These are phyloP conservation scores for Crithidia acanthocephali DNA, from an alignment of 208 protist genomes.

Conservation along the genomic window DNA sequence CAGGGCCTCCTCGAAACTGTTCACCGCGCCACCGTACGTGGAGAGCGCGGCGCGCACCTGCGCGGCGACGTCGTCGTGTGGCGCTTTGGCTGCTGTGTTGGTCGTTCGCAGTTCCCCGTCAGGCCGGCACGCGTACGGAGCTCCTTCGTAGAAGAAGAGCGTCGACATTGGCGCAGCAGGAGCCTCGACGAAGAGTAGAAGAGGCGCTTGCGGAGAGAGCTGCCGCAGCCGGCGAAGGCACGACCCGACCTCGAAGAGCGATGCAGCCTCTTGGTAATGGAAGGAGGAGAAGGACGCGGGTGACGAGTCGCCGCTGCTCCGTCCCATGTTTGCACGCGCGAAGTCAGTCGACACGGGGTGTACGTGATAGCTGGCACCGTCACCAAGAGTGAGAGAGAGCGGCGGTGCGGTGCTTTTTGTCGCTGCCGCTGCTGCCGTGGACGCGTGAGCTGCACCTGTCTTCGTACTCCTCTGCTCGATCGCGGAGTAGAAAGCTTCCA, in stretches of 20 bases:
- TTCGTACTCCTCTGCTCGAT: background rate
- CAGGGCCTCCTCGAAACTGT: conserved; percentile 17
- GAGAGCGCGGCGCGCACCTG: background rate
- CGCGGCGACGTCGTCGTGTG: conserved; percentile 16
- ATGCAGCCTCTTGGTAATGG: conserved; percentile 16
- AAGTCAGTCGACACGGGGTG: background rate
- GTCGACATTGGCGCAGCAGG: conserved; percentile 46
- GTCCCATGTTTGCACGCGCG: background rate
- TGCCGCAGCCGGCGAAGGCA: conserved; percentile 24
- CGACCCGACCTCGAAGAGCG: conserved; percentile 28
- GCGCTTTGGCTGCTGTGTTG: background rate
- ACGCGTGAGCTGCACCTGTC: background rate
- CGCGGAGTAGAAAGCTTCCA: background rate
- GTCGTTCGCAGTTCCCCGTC: conserved; percentile 24
- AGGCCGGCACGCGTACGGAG: conserved; percentile 56
- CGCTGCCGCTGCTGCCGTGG: background rate
- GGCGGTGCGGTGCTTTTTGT: background rate
- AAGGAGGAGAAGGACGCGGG: conserved; percentile 17
- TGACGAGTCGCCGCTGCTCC: background rate
- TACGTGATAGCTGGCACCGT: background rate
- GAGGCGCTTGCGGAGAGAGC: conserved; percentile 18
- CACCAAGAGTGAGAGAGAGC: background rate
- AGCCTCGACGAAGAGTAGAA: conserved; percentile 69
- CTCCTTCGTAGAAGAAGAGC: conserved; percentile 74
- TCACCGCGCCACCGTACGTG: conserved; percentile 6